Conservation (phyloP, 208 protist species). For the Trypanosoma melophagium region DNA sequence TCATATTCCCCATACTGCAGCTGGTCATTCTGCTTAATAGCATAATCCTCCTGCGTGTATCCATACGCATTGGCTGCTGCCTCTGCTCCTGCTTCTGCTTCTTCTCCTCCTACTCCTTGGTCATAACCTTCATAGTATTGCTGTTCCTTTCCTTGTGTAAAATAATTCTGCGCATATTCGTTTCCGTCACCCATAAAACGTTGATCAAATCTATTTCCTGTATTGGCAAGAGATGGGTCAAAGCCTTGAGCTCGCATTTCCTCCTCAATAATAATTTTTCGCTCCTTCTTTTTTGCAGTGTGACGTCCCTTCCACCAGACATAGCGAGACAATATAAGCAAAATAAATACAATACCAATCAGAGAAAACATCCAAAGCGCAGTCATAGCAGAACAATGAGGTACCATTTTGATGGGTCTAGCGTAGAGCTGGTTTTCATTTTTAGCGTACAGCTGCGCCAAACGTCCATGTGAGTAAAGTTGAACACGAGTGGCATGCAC, state of each 20-base stretch:
- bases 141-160: neutral
- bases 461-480: constrained; percentile 1
- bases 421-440: constrained; percentile 41
- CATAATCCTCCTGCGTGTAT: neutral
- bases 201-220: constrained; percentile 11
- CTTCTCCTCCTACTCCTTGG: neutral
- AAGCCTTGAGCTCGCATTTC: constrained; percentile 39
- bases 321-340: constrained; percentile 53
- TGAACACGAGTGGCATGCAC: constrained; percentile 20
- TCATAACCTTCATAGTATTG: constrained; percentile 1
- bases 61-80: neutral
- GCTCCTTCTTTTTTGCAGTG: constrained; percentile 51
- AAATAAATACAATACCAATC: constrained; percentile 42
- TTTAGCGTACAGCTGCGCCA: constrained; percentile 42
- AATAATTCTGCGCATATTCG: neutral
- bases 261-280: constrained; percentile 52
- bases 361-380: constrained; percentile 68
- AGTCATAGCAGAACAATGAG: constrained; percentile 35
- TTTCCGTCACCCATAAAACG: constrained; percentile 2
- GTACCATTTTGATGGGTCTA: constrained; percentile 10
- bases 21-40: neutral
- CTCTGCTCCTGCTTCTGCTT: neutral
- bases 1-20: neutral
- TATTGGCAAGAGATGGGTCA: neutral
- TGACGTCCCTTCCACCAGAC: constrained; percentile 53